phyloP scores from a whole-genome alignment of 257 asterid species.

The Lavandula angustifolia region DNA sequence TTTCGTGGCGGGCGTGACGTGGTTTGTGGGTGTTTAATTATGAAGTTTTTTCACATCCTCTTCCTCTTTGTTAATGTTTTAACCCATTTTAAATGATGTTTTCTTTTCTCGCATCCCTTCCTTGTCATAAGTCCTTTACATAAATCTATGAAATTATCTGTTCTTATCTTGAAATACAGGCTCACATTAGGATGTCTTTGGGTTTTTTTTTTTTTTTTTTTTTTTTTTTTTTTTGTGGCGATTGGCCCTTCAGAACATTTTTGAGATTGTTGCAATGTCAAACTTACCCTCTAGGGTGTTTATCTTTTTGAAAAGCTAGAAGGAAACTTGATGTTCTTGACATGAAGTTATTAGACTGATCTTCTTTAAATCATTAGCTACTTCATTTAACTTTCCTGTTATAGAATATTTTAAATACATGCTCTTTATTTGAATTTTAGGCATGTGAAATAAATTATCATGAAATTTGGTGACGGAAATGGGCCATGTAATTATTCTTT shows the following conservation, averaged over 20 bases:
- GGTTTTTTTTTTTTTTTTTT: background rate
- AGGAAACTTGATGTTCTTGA: background rate
- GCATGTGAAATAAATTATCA: background rate
- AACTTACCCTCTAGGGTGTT: background rate
- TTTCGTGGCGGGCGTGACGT: background rate
- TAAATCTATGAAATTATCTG: background rate
- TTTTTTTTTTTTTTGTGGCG: too few relatives aligned
- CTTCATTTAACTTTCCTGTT: background rate
- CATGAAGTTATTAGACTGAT: background rate
- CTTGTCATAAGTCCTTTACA: background rate
- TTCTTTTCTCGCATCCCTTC: constrained; percentile 9
- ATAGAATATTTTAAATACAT: background rate
- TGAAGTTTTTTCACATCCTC: background rate
- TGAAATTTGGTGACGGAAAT: background rate
- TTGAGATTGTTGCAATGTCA: background rate
- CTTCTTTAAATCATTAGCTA: too few relatives aligned
- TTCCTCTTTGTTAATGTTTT: constrained; percentile 8
- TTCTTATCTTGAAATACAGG: constrained; percentile 6
- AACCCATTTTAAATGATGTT: constrained; percentile 10
- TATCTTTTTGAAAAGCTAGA: background rate
- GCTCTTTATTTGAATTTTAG: background rate
- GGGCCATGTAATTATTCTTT: background rate
- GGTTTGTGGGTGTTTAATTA: background rate
- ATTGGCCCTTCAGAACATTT: background rate
- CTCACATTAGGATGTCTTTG: background rate